Evolutionary conservation across 78 protist species (phyloP), one percentile per base, ranked within the genome.

Genomic region (Chrysochromulina tobinii): DNA sequence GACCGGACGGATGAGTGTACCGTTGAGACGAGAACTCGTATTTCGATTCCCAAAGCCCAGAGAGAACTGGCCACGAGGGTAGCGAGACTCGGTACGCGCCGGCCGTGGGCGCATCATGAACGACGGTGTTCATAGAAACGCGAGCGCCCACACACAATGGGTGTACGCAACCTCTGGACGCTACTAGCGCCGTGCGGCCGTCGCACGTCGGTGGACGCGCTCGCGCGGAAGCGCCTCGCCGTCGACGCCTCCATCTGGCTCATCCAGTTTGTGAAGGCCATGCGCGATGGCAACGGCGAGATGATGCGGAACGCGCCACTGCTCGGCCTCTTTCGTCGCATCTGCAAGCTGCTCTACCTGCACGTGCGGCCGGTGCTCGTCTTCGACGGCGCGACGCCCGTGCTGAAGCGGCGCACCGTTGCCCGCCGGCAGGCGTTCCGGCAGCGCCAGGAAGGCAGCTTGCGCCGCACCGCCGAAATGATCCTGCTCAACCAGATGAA

Each of bases 231-330:
- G 58, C 81, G 81, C 18, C 75, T 94, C 15, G 96, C 96, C 1
- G 84, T 92, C 61, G 94, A 96, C 73, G 91, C 92, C 20, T 88
- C 94, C 81, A 89, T 96, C 54, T 96, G 96, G 97, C 91, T 84
- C 66, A 11, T 87, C 86, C 96, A 95, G 55, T 59, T 83, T 23
- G 61, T 94, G 79, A 55, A 58, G 92, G 95, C 95, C 27, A 69
- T 88, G 91, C 89, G 91, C 21, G 95, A 95, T 27, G 75, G 9
- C 7, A 50, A 77, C 1, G 95, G 93, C 54, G 51, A 72, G 75
- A 18, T 91, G 25, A 1, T 38, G 14, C 87, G 11, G 9, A 89
- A 92, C 89, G 96, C 96, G 57, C 96, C 95, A 57, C 86, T 95
- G 50, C 61, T 86, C 1, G 97, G 94, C 66, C 38, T 95, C 50